phyloP scores from a whole-genome alignment of 495 filamentous ascomycete species.

The Penicillium parvum region DNA sequence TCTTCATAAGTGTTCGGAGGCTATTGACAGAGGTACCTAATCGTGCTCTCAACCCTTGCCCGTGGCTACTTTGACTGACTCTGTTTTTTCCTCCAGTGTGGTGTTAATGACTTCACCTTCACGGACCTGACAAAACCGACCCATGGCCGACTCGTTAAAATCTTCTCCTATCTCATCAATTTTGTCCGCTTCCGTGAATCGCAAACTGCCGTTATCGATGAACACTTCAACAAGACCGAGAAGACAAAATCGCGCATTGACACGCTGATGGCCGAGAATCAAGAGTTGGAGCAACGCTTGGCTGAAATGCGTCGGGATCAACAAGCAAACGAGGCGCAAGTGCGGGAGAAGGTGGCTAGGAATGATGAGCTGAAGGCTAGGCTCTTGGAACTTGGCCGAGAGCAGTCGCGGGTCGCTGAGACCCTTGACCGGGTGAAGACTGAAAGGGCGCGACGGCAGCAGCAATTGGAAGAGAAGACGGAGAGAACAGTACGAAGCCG shows the following conservation, averaged over 20 bases:
- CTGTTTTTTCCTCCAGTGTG: conserved; percentile 50
- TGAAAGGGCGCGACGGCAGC: conserved; percentile 67
- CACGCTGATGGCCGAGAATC: conserved; percentile 77
- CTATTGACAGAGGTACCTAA: conserved; percentile 64
- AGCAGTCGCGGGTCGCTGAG: conserved; percentile 73
- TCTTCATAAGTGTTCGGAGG: conserved; percentile 72
- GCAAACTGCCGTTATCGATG: conserved; percentile 78
- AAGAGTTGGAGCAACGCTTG: conserved; percentile 75
- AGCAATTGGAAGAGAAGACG: conserved; percentile 74
- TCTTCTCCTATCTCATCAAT: conserved; percentile 96
- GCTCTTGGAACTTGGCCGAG: conserved; percentile 68
- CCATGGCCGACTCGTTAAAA: conserved; percentile 78
- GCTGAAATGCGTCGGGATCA: conserved; percentile 74
- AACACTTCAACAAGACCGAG: conserved; percentile 88
- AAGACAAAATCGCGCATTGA: conserved; percentile 81
- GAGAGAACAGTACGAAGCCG: conserved; percentile 51
- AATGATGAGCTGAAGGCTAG: conserved; percentile 81
- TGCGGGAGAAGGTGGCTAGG: conserved; percentile 73
- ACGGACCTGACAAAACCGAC: conserved; percentile 85
- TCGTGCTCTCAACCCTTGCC: background rate
- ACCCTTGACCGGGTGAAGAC: conserved; percentile 70
- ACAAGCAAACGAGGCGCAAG: conserved; percentile 69
- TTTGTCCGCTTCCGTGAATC: conserved; percentile 95
- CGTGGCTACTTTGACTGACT: conserved; percentile 1
- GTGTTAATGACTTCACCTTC: conserved; percentile 90